Base-by-base conservation (phyloP, 2,329 filamentous ascomycete genomes). In the Pleurostoma richardsiae region DNA sequence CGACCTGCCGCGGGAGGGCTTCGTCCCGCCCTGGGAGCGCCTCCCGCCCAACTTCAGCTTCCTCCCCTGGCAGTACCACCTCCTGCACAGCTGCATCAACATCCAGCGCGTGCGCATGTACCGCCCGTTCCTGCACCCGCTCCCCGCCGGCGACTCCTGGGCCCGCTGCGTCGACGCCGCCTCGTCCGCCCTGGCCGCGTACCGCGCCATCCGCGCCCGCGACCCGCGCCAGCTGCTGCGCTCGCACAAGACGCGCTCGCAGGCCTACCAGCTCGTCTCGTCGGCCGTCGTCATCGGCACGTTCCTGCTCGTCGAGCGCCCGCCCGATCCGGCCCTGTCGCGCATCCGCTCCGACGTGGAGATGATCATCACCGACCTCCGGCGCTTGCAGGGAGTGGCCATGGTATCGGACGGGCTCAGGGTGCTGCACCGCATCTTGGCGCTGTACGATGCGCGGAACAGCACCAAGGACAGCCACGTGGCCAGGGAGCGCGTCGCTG, bases 21-120 rank as follows among this genome's bases (percentile, higher is more conserved):
- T 8, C 8, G 8, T n/a, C n/a, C n/a, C 33, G 8, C 33, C 33
- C n/a, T 36, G n/a, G 8, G 8, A 8, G 8, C 33, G 33, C 0
- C 71, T 94, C 28, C 85, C 90, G 62, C 84, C 86, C 29, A 94
- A 92, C 63, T 95, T 94, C 64, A 86, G 78, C 49, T 85, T 90
- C 56, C 71, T 95, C 1, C 89, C 89, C 0, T 85, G 94, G 4
- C 88, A 83, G 7, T 95, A 95, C 58, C 88, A 94, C 61, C 8
- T 36, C n/a, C 33, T 36, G 33, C 33, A 36, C n/a, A 36, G 33
- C 33, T 36, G 33, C n/a, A n/a, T 36, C 8, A 8, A 36, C 33
- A n/a, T 36, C n/a, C 33, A 36, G n/a, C 33, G 33, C 33, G 8
- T 36, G 33, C 8, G 33, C 8, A 36, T 36, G 33, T 36, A 36